A percentile compares a stretch with the other conserved stretches of the same genome.
phyloP scores from a whole-genome alignment of 2,329 filamentous ascomycete species.

The Teratosphaeria nubilosa region DNA sequence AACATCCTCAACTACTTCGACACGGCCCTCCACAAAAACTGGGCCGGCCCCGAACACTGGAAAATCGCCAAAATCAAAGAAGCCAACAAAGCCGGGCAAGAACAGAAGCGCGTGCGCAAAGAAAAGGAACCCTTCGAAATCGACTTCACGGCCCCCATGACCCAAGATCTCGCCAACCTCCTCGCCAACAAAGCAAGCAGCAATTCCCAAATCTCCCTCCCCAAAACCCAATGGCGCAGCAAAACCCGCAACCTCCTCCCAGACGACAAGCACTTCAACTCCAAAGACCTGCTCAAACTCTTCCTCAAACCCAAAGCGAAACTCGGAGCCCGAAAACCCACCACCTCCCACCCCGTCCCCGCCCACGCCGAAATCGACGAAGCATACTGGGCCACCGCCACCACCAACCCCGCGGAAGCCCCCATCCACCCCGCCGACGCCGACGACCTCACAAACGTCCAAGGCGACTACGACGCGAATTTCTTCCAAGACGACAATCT shows the following conservation, averaged over 20 bases:
- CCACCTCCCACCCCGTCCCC: constrained; percentile 38
- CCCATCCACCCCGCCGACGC: constrained; percentile 19
- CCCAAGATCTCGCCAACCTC: constrained; percentile 57
- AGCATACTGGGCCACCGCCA: constrained; percentile 75
- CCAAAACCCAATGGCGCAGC: constrained; percentile 92
- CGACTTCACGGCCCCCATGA: constrained; percentile 71
- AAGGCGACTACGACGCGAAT: constrained; percentile 87
- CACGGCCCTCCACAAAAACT: constrained; percentile 91
- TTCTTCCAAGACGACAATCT: constrained; percentile 90
- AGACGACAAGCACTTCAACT: constrained; percentile 98
- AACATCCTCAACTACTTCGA: constrained; percentile 98
- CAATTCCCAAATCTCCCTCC: constrained; percentile 71
- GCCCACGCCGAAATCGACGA: constrained; percentile 77
- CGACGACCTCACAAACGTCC: constrained; percentile 47
- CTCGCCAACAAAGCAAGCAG: constrained; percentile 74
- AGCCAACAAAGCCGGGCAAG: constrained; percentile 26
- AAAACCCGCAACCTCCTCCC: constrained; percentile 88
- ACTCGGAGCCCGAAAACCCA: constrained; percentile 56
- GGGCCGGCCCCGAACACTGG: constrained; percentile 98
- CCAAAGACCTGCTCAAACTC: constrained; percentile 73
- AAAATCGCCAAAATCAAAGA: constrained; percentile 83
- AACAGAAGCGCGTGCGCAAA: constrained; percentile 59
- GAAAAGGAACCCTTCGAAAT: constrained; percentile 97
- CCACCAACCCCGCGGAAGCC: constrained; percentile 20
- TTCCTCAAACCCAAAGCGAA: constrained; percentile 93